A percentile compares a stretch with the other conserved stretches of the same genome.
phyloP scores from a whole-genome alignment of 495 filamentous ascomycete genomes.

The Penicillium samsonianum region DNA sequence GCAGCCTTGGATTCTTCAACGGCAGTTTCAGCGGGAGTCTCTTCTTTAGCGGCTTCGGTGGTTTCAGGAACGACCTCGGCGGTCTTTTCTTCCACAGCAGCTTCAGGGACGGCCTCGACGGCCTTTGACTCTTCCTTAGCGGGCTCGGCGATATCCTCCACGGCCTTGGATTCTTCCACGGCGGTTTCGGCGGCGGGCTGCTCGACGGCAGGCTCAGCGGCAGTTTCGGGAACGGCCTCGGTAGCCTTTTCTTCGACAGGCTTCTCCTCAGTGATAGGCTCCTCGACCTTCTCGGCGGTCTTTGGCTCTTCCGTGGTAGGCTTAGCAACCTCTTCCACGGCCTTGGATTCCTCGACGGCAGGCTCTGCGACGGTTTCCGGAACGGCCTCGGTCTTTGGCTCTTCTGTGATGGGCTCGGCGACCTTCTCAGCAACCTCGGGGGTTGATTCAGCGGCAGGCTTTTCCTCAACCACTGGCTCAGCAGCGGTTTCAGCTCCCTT shows the following conservation, averaged over 20 bases:
- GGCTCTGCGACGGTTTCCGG: constrained; percentile 14
- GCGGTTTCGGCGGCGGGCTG: constrained; percentile 11
- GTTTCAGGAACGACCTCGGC: neutral
- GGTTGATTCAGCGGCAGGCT: constrained; percentile 9
- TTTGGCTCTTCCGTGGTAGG: constrained; percentile 19
- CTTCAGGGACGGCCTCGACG: constrained; percentile 10
- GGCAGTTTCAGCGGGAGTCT: constrained; percentile 4
- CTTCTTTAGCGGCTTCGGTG: neutral
- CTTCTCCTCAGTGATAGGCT: neutral
- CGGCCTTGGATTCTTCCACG: too few relatives aligned
- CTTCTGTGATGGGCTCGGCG: constrained; percentile 8
- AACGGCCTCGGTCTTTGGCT: constrained; percentile 7
- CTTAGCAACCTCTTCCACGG: constrained; percentile 12
- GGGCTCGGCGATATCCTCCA: constrained; percentile 14
- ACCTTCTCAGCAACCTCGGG: constrained; percentile 11
- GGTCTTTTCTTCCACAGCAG: neutral
- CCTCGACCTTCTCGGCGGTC: constrained; percentile 4
- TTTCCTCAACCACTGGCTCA: constrained; percentile 9
- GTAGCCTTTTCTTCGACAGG: neutral
- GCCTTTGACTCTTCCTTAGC: neutral
- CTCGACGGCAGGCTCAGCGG: constrained; percentile 5
- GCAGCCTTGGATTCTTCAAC: constrained; percentile 14
- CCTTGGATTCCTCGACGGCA: constrained; percentile 3
- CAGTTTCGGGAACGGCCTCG: constrained; percentile 14
- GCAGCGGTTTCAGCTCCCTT: constrained; percentile 7